These are phyloP conservation scores for Phytopythium cucurbitacearum DNA, from an alignment of 352 stramenopile genomes.

Conservation along the genomic window DNA sequence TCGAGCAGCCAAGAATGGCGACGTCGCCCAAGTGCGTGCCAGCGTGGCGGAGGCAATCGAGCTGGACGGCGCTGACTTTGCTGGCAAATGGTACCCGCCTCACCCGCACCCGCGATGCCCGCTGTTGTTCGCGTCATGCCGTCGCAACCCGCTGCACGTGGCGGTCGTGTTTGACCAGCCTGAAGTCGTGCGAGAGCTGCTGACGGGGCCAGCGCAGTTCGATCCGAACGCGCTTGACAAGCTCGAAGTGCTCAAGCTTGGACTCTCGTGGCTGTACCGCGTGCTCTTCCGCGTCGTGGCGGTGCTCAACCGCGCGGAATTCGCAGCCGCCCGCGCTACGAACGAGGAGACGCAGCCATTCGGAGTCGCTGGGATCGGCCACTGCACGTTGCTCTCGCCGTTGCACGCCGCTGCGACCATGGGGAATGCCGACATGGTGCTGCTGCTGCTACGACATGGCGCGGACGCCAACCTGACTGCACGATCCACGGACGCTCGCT, in stretches of 20 bases:
- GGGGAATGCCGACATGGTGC: slow-evolving; percentile 60
- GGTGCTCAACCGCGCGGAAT: slow-evolving; percentile 13
- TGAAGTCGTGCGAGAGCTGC: slow-evolving; percentile 57
- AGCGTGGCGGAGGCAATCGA: slow-evolving; percentile 44
- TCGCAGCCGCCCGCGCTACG: background rate
- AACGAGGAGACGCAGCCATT: slow-evolving; percentile 41
- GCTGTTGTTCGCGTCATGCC: slow-evolving; percentile 26
- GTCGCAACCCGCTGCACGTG: slow-evolving; percentile 74
- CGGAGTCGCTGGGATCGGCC: slow-evolving; percentile 48
- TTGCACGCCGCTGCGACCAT: slow-evolving; percentile 73
- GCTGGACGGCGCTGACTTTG: slow-evolving; percentile 59
- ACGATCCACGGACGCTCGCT: slow-evolving; percentile 50
- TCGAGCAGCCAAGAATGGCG: slow-evolving; percentile 53
- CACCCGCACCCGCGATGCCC: slow-evolving; percentile 11
- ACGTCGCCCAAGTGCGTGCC: slow-evolving; percentile 43
- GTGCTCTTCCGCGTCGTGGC: slow-evolving; percentile 60
- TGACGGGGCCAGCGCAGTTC: slow-evolving; percentile 47
- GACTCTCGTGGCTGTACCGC: slow-evolving; percentile 62
- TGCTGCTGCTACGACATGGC: slow-evolving; percentile 53
- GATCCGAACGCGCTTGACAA: slow-evolving; percentile 73
- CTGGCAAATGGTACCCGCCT: slow-evolving; percentile 54
- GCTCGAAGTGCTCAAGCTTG: slow-evolving; percentile 65
- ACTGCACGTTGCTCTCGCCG: slow-evolving; percentile 62
- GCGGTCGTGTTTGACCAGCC: slow-evolving; percentile 68
- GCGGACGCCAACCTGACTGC: slow-evolving; percentile 56